phyloP scores from a whole-genome alignment of 306 rosid species.

The Cicer judaicum region DNA sequence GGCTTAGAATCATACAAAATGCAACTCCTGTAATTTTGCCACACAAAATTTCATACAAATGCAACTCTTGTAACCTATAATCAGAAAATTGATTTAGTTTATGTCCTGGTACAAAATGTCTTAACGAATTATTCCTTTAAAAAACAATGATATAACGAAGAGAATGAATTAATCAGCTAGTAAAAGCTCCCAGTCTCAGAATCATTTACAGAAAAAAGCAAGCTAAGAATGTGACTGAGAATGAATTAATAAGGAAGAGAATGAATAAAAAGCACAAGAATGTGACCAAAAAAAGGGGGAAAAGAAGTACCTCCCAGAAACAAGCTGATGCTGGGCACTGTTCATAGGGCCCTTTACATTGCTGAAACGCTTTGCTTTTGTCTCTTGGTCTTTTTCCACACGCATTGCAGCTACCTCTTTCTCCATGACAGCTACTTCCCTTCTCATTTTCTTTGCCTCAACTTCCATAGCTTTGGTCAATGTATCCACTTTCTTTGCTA shows the following conservation, averaged over 20 bases:
- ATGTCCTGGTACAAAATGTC: neutral
- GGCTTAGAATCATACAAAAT: neutral
- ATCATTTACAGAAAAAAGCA: slow-evolving; percentile 14
- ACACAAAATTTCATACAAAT: neutral
- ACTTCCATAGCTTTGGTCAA: slow-evolving; percentile 99
- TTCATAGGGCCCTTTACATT: slow-evolving; percentile 68
- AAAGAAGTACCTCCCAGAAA: slow-evolving; percentile 81
- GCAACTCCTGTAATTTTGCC: neutral
- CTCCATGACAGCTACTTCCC: slow-evolving; percentile 98
- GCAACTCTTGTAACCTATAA: slow-evolving; percentile 11
- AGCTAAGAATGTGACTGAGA: neutral
- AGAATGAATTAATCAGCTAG: slow-evolving; percentile 21
- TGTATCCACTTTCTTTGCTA: slow-evolving; percentile 98
- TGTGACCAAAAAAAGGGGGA: slow-evolving; percentile 18
- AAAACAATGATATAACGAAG: slow-evolving; percentile 21
- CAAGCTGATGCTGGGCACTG: slow-evolving; percentile 82
- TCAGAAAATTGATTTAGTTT: slow-evolving; percentile 12
- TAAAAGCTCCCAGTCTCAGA: slow-evolving; percentile 11
- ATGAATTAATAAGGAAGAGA: neutral
- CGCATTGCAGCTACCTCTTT: slow-evolving; percentile 99
- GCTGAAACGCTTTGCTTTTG: slow-evolving; percentile 82
- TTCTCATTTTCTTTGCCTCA: slow-evolving; percentile 99
- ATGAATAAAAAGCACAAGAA: slow-evolving; percentile 22
- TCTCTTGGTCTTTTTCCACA: slow-evolving; percentile 90
- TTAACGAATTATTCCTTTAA: slow-evolving; percentile 12